A percentile compares a stretch with the other conserved stretches of the same genome.
These are phyloP conservation scores for Opeltia flavorubescens DNA, from an alignment of 495 filamentous ascomycete species.

Conservation along the genomic window DNA sequence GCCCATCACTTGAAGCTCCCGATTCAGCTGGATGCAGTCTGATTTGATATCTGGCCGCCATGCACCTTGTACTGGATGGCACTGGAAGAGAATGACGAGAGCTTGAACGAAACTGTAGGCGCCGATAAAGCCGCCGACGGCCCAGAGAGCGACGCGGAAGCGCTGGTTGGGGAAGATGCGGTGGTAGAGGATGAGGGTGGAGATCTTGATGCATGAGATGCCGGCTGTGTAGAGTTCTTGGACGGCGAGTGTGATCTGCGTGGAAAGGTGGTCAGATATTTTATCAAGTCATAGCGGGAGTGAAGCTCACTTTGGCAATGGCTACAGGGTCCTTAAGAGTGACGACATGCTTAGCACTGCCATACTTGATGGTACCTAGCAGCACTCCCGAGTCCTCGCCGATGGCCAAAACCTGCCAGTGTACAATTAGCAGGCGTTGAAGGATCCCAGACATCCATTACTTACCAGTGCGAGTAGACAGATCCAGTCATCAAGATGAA, in stretches of 20 bases:
- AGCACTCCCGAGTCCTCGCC: background rate
- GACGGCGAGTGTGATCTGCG: background rate
- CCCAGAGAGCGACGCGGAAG: background rate
- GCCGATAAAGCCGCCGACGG: constrained; percentile 5
- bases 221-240: background rate
- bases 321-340: constrained; percentile 2
- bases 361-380: constrained; percentile 3
- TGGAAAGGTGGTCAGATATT: too few species aligned
- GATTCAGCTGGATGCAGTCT: background rate
- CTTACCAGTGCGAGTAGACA: constrained; percentile 11
- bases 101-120: constrained; percentile 4
- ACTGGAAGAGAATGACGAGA: constrained; percentile 11
- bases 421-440: background rate
- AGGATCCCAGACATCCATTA: background rate
- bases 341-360: constrained; percentile 6
- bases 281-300: background rate
- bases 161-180: constrained; percentile 1
- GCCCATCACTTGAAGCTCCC: background rate
- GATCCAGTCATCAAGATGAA: constrained; percentile 30
- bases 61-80: constrained; percentile 8
- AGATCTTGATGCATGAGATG: constrained; percentile 6
- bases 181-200: constrained; percentile 7
- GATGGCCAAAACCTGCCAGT: background rate
- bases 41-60: constrained; percentile 1
- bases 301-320: constrained; percentile 8